Evolutionary conservation across 2,329 filamentous ascomycete species (phyloP).

Genomic region (Colletotrichum viniferum): DNA sequence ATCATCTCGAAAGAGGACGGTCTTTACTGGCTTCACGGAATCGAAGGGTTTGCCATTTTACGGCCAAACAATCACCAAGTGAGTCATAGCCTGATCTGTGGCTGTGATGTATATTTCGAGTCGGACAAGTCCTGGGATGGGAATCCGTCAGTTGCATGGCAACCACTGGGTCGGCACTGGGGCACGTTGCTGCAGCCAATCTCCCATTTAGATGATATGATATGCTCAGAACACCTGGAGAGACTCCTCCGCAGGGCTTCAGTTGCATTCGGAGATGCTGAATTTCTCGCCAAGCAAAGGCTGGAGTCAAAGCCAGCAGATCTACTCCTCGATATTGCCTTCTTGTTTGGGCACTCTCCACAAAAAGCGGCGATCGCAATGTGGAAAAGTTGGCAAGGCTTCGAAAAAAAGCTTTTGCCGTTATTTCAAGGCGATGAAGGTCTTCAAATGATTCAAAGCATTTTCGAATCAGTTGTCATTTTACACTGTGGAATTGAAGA

Average conservation of each 20-base stretch:
- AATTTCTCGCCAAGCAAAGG: no score
- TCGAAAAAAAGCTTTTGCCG: background rate
- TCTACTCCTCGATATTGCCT: background rate
- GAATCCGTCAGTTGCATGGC: background rate
- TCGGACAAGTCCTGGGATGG: background rate
- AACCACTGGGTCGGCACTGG: background rate
- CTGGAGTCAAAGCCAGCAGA: no score
- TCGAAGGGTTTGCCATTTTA: background rate
- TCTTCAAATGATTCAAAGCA: background rate
- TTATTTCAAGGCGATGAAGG: background rate
- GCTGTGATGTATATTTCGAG: background rate
- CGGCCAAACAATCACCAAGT: background rate
- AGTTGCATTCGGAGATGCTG: background rate
- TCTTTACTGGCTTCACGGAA: background rate
- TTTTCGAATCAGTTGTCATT: background rate
- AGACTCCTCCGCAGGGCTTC: background rate
- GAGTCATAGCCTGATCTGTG: background rate
- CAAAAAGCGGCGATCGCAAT: background rate
- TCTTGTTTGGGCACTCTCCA: background rate
- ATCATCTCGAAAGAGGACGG: background rate
- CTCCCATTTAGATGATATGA: background rate
- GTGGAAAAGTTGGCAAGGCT: background rate
- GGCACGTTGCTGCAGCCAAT: background rate
- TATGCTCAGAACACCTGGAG: background rate
- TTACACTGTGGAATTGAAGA: background rate